These are phyloP conservation scores for Sporothrix protearum DNA, from an alignment of 2,329 filamentous ascomycete species.

Conservation along the genomic window DNA sequence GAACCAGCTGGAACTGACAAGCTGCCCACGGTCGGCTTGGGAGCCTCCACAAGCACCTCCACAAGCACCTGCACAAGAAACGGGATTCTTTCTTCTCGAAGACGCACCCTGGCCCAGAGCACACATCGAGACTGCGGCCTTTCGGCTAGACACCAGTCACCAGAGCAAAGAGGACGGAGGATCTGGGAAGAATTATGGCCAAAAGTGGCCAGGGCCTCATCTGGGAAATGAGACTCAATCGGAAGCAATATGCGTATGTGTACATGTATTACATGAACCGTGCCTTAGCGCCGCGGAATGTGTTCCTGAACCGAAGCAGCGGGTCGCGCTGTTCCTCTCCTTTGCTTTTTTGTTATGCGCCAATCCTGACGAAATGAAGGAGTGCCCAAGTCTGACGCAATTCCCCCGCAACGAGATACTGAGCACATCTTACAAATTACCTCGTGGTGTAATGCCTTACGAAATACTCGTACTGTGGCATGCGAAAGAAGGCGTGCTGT, in stretches of 20 bases:
- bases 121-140: background rate
- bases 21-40: background rate
- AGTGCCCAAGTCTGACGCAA: background rate
- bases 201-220: background rate
- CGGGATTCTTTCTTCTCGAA: constrained; percentile 5
- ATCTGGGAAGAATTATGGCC: background rate
- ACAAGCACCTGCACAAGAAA: background rate
- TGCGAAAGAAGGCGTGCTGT: background rate
- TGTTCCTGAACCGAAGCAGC: constrained; percentile 19
- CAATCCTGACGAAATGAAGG: constrained; percentile 12
- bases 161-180: background rate
- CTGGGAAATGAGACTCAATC: constrained; percentile 14
- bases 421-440: too few relatives aligned
- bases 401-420: too few relatives aligned
- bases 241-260: background rate
- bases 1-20: background rate
- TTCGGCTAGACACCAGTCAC: background rate
- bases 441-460: too few relatives aligned
- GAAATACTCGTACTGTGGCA: background rate
- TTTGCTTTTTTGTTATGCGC: background rate
- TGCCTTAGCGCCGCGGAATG: constrained; percentile 20
- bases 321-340: constrained; percentile 5
- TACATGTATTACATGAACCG: too few relatives aligned
- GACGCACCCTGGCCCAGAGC: background rate
- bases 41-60: background rate